These are phyloP conservation scores for Tulasnella calospora DNA, from an alignment of 768 basidiomycete genomes.

Conservation along the genomic window DNA sequence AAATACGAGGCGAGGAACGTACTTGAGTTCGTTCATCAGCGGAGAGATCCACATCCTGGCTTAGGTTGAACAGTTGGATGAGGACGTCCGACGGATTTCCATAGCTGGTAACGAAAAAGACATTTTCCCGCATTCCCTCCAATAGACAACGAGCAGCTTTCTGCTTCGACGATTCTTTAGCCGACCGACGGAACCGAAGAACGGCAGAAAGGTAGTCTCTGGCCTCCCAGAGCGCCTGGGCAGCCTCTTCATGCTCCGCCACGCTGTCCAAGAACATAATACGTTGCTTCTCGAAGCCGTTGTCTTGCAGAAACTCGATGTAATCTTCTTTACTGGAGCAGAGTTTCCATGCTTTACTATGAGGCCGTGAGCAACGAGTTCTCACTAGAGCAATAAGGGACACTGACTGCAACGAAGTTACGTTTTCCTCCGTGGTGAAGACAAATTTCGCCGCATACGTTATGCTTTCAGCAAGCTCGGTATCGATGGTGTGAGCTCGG, in stretches of 20 bases:
- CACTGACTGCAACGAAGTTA: not conserved
- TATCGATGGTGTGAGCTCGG: conserved; percentile 36
- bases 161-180: not conserved
- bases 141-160: not conserved
- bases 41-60: not conserved
- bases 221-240: conserved; percentile 48
- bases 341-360: conserved; percentile 46
- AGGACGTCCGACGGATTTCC: not conserved
- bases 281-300: conserved; percentile 48
- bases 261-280: conserved; percentile 44
- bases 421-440: conserved; percentile 39
- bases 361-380: not conserved
- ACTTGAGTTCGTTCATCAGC: not conserved
- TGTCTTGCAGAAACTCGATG: conserved; percentile 53
- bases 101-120: not conserved
- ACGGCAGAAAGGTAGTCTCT: conserved; percentile 32
- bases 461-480: conserved; percentile 37
- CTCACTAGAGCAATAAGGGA: too few relatives aligned
- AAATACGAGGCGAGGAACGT: not conserved
- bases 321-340: conserved; percentile 53
- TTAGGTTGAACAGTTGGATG: not conserved
- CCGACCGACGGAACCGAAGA: not conserved
- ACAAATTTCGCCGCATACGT: conserved; percentile 44
- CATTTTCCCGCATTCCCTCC: not conserved
- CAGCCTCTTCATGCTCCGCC: conserved; percentile 48